Evolutionary conservation across 345 rosid genomes (phyloP), one percentile per base, ranked within the genome.

Genomic region (Murraya paniculata): DNA sequence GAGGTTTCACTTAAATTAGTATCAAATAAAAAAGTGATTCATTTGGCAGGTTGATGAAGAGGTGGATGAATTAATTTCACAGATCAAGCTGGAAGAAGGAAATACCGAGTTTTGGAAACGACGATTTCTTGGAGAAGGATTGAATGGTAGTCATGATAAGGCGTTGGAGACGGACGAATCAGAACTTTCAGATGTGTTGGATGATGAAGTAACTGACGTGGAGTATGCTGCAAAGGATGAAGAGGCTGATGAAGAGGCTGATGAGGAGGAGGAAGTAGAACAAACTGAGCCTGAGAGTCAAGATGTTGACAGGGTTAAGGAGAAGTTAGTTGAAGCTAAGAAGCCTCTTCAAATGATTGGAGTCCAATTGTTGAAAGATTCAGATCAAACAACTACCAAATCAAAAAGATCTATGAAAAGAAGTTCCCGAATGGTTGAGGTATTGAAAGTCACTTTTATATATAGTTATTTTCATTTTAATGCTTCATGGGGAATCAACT

Each of bases 101-200:
- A 88, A 95, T 84, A 93, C 98, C 6, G 99, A 95, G 82, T 93
- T 95, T 76, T 93, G 99, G 99, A 95, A 86, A 83, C 94, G 91
- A 53, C 91, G 99, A 13, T 95, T 93, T 82, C 93, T 93, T 77
- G 97, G 94, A 76, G 97, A 95, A 85, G 94, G 93, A 73, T 82
- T 92, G 75, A 81, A 82, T 81, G 83, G 72, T 81, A 79, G 85
- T 75, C 80, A 83, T 71, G 90, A 80, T 78, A 87, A 92, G 64
- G 80, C 87, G 53, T 64, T 79, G 22, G 93, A 93, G 24, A 77
- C 72, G 62, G 88, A 59, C 73, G 80, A 82, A 79, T 66, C 85
- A 77, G 92, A 83, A 84, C 79, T 77, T 76, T 38, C 86, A 73
- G 92, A 89, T 72, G 85, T 68, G 71, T 65, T 81, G 74, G 97